Conservation (phyloP, 148 eudicot species). For the Salicornia ramosissima region DNA sequence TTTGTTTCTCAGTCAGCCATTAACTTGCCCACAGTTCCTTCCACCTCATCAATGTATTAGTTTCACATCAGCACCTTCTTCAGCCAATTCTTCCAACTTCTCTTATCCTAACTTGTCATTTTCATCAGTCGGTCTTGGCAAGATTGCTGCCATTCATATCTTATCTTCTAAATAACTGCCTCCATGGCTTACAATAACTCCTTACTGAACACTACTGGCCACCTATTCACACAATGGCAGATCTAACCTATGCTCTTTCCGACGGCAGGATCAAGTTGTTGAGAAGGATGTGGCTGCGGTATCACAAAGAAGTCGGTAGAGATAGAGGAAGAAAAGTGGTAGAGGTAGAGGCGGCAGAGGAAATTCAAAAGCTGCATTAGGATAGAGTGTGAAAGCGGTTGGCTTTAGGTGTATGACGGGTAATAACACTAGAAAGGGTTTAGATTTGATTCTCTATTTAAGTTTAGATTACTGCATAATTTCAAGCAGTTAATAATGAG, state of each 20-base stretch:
- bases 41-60: too few species aligned
- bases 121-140: too few species aligned
- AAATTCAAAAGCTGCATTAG: background rate
- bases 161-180: background rate
- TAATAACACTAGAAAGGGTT: background rate
- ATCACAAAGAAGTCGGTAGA: background rate
- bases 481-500: background rate
- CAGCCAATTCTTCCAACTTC: too few species aligned
- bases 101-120: too few species aligned
- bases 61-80: too few species aligned
- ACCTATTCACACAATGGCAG: background rate
- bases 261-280: background rate
- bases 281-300: background rate
- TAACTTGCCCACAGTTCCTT: too few species aligned
- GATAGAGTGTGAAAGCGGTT: background rate
- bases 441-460: background rate
- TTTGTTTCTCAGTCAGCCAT: too few species aligned
- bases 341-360: background rate
- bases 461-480: too few species aligned
- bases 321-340: background rate
- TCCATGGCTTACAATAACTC: too few species aligned
- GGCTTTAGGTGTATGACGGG: background rate
- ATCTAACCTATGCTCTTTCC: background rate
- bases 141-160: too few species aligned
- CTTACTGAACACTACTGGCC: background rate